Conservation (phyloP, 2,329 filamentous ascomycete species). For the Phoma herbarum region DNA sequence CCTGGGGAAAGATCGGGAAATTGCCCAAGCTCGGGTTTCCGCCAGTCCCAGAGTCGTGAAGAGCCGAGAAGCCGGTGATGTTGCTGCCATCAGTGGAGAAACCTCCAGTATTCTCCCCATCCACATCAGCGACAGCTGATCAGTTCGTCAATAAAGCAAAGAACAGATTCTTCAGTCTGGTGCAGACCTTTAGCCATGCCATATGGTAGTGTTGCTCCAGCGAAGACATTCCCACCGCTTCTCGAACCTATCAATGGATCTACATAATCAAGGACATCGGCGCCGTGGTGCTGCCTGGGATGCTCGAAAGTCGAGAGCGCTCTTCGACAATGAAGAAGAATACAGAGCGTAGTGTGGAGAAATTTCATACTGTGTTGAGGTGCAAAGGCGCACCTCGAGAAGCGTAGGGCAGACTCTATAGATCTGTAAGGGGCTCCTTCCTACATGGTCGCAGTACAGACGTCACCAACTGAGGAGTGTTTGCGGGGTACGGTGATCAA, state of each 20-base stretch:
- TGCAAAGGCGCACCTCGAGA: neutral
- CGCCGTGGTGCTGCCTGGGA: neutral
- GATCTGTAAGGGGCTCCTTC: neutral
- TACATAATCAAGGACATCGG: neutral
- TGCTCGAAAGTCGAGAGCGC: neutral
- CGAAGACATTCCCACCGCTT: neutral
- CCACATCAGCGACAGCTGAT: slow-evolving; percentile 57
- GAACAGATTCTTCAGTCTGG: neutral
- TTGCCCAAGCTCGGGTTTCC: slow-evolving; percentile 71
- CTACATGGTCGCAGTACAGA: neutral
- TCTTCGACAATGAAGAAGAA: neutral
- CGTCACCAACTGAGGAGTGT: neutral
- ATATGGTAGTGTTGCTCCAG: neutral
- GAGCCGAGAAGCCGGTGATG: slow-evolving; percentile 54
- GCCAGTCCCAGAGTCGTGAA: slow-evolving; percentile 51
- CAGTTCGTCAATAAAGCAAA: neutral
- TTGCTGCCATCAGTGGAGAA: slow-evolving; percentile 60
- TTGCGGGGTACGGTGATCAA: neutral
- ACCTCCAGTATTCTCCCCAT: slow-evolving; percentile 64
- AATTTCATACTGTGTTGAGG: neutral
- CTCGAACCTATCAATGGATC: neutral
- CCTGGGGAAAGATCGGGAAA: slow-evolving; percentile 75
- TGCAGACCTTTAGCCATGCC: neutral
- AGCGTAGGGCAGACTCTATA: neutral
- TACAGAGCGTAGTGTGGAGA: neutral